These are phyloP conservation scores for Coriaria nepalensis DNA, from an alignment of 306 rosid genomes.

Conservation along the genomic window DNA sequence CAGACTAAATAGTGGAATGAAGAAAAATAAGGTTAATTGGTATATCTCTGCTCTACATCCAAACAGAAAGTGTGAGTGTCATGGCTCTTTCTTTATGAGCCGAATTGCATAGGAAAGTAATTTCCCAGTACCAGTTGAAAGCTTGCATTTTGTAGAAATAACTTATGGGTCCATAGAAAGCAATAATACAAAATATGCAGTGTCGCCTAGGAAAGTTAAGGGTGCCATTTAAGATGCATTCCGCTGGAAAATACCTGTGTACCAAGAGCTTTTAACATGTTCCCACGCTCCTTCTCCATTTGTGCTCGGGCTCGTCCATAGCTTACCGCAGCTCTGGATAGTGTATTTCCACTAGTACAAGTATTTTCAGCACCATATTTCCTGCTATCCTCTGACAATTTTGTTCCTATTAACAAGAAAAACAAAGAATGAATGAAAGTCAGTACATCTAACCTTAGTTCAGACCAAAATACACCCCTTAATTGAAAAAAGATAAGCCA, in stretches of 20 bases:
- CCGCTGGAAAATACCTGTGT: conserved; percentile 46
- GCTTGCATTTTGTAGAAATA: no score
- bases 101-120: no score
- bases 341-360: conserved; percentile 81
- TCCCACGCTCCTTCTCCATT: conserved; percentile 95
- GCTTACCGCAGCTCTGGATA: conserved; percentile 67
- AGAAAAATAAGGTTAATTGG: background rate
- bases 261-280: conserved; percentile 77
- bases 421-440: conserved; percentile 12
- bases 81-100: no score
- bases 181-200: no score
- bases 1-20: background rate
- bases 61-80: no score
- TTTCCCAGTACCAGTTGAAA: no score
- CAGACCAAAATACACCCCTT: background rate
- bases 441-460: conserved; percentile 3
- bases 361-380: conserved; percentile 91
- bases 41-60: no score
- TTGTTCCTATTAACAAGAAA: conserved; percentile 57
- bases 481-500: background rate
- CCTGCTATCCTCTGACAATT: conserved; percentile 92
- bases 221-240: no score
- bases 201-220: background rate
- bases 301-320: conserved; percentile 82
- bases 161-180: no score